Base-by-base conservation (phyloP, 441 rosid species). In the Omphalea diandra region DNA sequence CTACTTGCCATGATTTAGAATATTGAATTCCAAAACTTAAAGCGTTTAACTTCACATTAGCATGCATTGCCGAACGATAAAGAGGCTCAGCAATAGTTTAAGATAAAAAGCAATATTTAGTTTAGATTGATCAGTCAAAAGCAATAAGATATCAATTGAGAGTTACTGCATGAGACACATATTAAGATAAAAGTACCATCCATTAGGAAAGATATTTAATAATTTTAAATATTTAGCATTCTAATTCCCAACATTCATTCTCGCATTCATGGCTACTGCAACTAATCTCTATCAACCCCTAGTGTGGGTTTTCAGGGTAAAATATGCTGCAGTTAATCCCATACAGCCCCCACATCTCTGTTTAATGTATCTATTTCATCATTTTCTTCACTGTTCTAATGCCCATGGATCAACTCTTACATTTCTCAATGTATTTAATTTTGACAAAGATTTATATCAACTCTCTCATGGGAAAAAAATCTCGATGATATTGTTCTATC, bases 131-230 rank as follows among this genome's bases (percentile, higher is more conserved):
- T 18, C 7, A n/a, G 53, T 49, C 26, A 4, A 22, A n/a, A 61
- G 18, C 15, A 22, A 47, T 4, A 49, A 20, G 32, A 49, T 0
- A 49, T 20, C 40, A 32, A 49, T n/a, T 65, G 22, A 65, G 10
- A 18, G n/a, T n/a, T 27, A 40, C 35, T 52, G 47, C 49, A 64
- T 64, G 49, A 36, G 33, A 44, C 70, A 36, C 17, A 38, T 38
- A 53, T 26, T 8, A 27, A 38, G 49, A 67, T 29, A 31, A 67
- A 38, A 38, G 18, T 11, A 67, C 50, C 52, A 24, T 10, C 62
- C 7, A 27, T 3, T 38, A 26, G 10, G 11, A n/a, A 44, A 27
- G 32, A 32, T 44, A 44, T 63, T 38, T 7, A 18, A 46, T 31
- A 46, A 29, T 46, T n/a, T 44, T 5, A 26, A 22, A 27, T 15